These are phyloP conservation scores for Millerozyma miso DNA, from an alignment of 805 yeast species.

Conservation along the genomic window DNA sequence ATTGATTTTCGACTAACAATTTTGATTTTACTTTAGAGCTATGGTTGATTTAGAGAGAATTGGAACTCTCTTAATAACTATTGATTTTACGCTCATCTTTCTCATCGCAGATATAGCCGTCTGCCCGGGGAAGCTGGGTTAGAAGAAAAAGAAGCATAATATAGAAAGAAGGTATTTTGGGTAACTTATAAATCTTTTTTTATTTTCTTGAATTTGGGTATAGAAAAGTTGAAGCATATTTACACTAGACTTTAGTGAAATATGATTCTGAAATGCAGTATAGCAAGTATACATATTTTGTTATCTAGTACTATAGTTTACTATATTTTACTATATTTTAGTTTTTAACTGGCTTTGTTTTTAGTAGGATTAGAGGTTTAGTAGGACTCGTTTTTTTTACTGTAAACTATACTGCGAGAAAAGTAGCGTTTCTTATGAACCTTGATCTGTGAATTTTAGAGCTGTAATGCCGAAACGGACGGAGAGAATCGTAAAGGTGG, in stretches of 20 bases:
- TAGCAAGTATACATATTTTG: constrained; percentile 20
- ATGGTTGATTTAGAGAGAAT: background rate
- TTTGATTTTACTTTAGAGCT: constrained; percentile 1
- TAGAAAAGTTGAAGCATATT: constrained; percentile 13
- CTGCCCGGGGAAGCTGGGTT: constrained; percentile 9
- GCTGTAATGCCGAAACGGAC: background rate
- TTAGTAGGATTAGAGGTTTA: too few relatives aligned
- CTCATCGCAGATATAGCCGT: constrained; percentile 1
- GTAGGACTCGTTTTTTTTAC: too few relatives aligned
- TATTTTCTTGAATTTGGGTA: constrained; percentile 15
- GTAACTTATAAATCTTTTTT: constrained; percentile 21
- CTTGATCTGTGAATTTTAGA: too few relatives aligned
- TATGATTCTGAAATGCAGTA: constrained; percentile 22
- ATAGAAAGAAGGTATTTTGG: constrained; percentile 21
- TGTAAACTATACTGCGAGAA: too few relatives aligned
- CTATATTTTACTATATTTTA: background rate
- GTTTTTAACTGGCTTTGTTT: too few relatives aligned
- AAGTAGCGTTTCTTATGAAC: too few relatives aligned
- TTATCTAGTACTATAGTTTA: background rate
- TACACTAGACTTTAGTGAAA: constrained; percentile 37
- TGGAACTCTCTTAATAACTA: background rate
- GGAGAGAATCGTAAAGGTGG: constrained; percentile 6
- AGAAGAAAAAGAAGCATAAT: constrained; percentile 11
- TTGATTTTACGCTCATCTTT: background rate
- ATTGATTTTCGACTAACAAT: constrained; percentile 1